Evolutionary conservation across 768 basidiomycete genomes (phyloP).

Genomic region (Saitozyma podzolica): DNA sequence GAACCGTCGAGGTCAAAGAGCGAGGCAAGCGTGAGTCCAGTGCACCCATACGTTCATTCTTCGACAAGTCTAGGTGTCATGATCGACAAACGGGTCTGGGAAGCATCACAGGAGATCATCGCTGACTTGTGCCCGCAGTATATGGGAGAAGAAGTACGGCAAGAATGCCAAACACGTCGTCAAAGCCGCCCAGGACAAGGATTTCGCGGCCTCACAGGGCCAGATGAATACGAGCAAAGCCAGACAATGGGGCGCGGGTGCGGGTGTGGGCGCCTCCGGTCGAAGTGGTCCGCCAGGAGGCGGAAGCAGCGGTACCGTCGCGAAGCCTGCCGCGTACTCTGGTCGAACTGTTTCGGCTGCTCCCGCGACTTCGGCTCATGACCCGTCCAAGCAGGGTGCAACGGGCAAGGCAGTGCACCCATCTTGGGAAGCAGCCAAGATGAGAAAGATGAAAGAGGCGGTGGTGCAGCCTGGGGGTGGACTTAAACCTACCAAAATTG

Average conservation of each 20-base stretch:
- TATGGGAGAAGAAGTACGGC: conserved; percentile 98
- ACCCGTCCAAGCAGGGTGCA: too few species aligned
- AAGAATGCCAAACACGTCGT: conserved; percentile 87
- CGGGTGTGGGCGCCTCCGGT: too few species aligned
- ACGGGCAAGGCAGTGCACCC: conserved; percentile 65
- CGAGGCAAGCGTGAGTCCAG: conserved; percentile 81
- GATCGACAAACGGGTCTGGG: too few species aligned
- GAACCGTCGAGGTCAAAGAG: conserved; percentile 88
- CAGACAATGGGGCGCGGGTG: too few species aligned
- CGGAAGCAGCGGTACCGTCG: background rate
- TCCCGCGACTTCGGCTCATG: too few species aligned
- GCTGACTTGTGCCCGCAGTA: conserved; percentile 58
- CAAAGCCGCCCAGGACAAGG: conserved; percentile 55
- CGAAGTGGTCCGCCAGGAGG: background rate
- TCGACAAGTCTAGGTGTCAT: background rate
- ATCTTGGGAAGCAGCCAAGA: conserved; percentile 93
- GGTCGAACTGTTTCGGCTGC: background rate
- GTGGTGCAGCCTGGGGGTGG: conserved; percentile 58
- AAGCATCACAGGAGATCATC: conserved; percentile 3
- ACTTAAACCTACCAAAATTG: conserved; percentile 81
- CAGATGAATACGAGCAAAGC: too few species aligned
- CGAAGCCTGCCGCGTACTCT: background rate
- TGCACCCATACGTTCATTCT: background rate
- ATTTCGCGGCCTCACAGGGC: too few species aligned
- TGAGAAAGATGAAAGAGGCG: conserved; percentile 60